Base-by-base conservation (phyloP, 768 basidiomycete genomes). In the Strobilomyces echinocephalus region DNA sequence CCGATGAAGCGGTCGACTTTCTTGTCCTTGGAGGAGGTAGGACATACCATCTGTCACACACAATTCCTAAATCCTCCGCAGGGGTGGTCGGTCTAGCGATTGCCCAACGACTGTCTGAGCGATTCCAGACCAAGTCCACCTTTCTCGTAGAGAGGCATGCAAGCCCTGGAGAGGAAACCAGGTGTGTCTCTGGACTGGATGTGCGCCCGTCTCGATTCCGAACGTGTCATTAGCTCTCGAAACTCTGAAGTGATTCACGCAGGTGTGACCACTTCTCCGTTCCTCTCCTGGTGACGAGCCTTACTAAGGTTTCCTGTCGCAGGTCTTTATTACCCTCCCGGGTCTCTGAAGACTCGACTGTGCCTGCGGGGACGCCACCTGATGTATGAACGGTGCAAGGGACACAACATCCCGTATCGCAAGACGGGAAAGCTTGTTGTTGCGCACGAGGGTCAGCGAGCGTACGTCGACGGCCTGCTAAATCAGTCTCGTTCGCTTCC, bases 191-290 rank as follows among this genome's bases (percentile, higher is more conserved):
- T 49, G 12, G 7, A 14, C 46, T 16, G 18, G 18, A 46, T 14
- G 15, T 49, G 12, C 14, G 14, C 12, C 7, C 0, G 12, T n/a
- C 26, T 18, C 21, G 11, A 24, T 31, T 46, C 45, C 46, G 48
- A 18, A 42, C 21, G 18, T 46, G 12, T 14, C 9, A 14, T 21
- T 50, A 94, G 93, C 67, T 93, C 91, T 38, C 82, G 95, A 15
- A 97, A 95, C 67, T 95, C 93, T 0, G 95, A 97, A 64, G 95
- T 98, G 21, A 88, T 97, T 26, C 95, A 97, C 72, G 86, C 90
- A 55, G 93, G 89, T 84, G 63, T 40, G 65, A 21, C 20, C 30
- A 4, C 34, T 31, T 12, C 8, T 38, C 30, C 9, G 28, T 8
- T 24, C 31, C 35, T 36, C 9, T 21, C n/a, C 26, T 11, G 31